A percentile compares a stretch with the other conserved stretches of the same genome.
Evolutionary conservation across 1,284 basidiomycete genomes (phyloP).

Genomic region (Austroboletus novae-zelandiae): DNA sequence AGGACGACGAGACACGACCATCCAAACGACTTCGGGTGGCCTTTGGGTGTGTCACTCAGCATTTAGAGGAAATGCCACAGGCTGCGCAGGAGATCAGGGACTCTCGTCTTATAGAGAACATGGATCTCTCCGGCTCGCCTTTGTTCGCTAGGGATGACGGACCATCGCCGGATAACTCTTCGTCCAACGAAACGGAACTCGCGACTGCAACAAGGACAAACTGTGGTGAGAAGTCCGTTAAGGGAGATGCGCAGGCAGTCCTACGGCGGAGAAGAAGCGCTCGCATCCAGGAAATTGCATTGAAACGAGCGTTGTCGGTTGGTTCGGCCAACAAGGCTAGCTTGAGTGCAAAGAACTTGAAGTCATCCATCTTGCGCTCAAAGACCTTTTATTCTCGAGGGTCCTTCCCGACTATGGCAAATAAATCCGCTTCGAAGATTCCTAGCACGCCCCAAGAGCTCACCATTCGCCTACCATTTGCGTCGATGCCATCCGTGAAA

Average conservation of each 20-base stretch:
- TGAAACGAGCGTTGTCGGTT: constrained; percentile 16
- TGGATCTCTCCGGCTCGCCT: constrained; percentile 28
- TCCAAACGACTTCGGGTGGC: constrained; percentile 20
- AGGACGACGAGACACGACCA: constrained; percentile 13
- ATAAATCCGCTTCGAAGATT: background rate
- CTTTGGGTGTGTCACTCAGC: background rate
- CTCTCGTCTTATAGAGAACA: constrained; percentile 27
- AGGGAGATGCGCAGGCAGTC: background rate
- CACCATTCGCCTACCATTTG: constrained; percentile 26
- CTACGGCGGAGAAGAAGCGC: constrained; percentile 24
- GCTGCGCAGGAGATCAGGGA: background rate
- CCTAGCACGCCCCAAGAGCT: constrained; percentile 14
- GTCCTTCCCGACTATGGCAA: background rate
- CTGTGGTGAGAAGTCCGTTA: background rate
- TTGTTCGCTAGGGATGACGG: constrained; percentile 17
- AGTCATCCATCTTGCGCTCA: constrained; percentile 8
- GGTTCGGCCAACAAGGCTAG: background rate
- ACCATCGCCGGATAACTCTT: background rate
- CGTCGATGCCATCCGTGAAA: constrained; percentile 16
- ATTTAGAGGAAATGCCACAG: background rate
- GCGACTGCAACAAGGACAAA: background rate
- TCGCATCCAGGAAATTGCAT: constrained; percentile 22
- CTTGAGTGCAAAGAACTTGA: constrained; percentile 1
- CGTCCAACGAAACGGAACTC: background rate
- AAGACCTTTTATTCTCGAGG: constrained; percentile 4